phyloP scores from a whole-genome alignment of 2,329 filamentous ascomycete species.

The Cordyceps farinosa region DNA sequence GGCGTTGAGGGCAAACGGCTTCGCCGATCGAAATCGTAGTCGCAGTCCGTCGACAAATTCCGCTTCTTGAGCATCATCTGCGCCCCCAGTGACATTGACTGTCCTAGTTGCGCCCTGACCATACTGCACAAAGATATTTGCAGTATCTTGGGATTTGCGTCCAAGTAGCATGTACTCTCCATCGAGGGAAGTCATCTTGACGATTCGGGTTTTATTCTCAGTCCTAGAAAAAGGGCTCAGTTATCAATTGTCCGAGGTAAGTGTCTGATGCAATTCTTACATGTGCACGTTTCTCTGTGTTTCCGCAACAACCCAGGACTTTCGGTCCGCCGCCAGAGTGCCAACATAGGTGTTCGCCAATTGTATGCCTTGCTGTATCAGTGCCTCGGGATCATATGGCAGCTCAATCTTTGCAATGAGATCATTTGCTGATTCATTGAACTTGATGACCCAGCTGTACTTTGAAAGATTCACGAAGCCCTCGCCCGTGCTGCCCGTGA shows the following conservation, averaged over 20 bases:
- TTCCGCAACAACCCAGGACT: slow-evolving; percentile 22
- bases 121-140: slow-evolving; percentile 33
- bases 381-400: slow-evolving; percentile 25
- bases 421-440: slow-evolving; percentile 31
- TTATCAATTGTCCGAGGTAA: too few relatives aligned
- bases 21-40: slow-evolving; percentile 17
- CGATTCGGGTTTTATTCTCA: slow-evolving; percentile 30
- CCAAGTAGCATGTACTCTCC: slow-evolving; percentile 32
- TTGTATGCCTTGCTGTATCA: slow-evolving; percentile 7
- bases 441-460: slow-evolving; percentile 32
- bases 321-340: slow-evolving; percentile 7
- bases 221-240: slow-evolving; percentile 10
- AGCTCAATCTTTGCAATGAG: slow-evolving; percentile 33
- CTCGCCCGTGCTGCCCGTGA: slow-evolving; percentile 28
- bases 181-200: slow-evolving; percentile 30
- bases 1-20: slow-evolving; percentile 9
- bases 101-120: slow-evolving; percentile 30
- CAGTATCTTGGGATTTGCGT: slow-evolving; percentile 25
- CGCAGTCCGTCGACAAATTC: slow-evolving; percentile 30
- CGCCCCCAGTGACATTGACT: slow-evolving; percentile 28
- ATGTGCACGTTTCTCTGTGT: slow-evolving; percentile 27
- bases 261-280: neutral
- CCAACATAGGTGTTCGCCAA: slow-evolving; percentile 18
- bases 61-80: slow-evolving; percentile 22
- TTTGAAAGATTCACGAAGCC: slow-evolving; percentile 28